Base-by-base conservation (phyloP, 2,329 filamentous ascomycete species). In the Aspergillus alliaceus region DNA sequence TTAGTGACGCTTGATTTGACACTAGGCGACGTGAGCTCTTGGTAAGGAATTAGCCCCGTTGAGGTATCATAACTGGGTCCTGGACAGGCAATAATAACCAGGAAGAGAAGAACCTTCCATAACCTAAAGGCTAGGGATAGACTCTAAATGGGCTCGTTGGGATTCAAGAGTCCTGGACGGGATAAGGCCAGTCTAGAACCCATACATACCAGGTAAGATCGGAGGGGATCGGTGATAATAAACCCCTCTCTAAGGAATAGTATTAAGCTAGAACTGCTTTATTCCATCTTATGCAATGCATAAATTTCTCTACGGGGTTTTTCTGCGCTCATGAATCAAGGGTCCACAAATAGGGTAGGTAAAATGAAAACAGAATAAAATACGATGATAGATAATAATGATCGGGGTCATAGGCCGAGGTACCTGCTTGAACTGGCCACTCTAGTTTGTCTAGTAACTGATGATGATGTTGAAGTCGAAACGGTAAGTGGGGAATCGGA, bases 1-100 rank as follows among this genome's bases (percentile, higher is more conserved):
- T 52, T 51, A 29, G 46, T 53, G 37, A 55, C 44, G 18, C 18
- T 42, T 14, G 53, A 34, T 34, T 56, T 48, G 56, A 56, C 50
- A 55, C 59, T 55, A 31, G 57, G 35, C 18, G 54, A 50, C 40
- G 53, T 50, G 27, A 57, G 42, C 24, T 39, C 42, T 42, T 60
- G 60, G 53, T 58, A 63, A 46, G 77, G 64, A 27, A 86, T 69
- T 46, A 87, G 76, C 14, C 78, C 74, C 14, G 82, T 82, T 20
- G 85, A 88, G 9, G 85, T 86, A 69, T 88, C 86, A 72, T 88
- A 88, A 50, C 85, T 85, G 18, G 77, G 76, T 5, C 83, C 82
- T 11, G 86, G 86, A 61, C 79, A 82, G 34, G 75, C 67, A 18
- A 76, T 68, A 40, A 82, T 76, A 27, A 84, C 66, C 18, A 79